Base-by-base conservation (phyloP, 306 rosid species). In the Trifolium fragiferum region DNA sequence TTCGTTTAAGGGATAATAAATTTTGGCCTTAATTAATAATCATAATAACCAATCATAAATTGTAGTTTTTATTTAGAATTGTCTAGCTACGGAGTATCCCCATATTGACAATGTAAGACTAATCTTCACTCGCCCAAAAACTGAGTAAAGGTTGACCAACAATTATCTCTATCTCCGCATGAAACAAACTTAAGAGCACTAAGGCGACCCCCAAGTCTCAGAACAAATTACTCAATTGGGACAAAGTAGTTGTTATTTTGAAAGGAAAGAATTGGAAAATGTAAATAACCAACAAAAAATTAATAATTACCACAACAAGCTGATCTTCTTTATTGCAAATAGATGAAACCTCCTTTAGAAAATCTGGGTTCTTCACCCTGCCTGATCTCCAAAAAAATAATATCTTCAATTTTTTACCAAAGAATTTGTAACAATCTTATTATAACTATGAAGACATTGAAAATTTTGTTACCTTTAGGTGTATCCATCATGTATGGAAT, bases 221-320 rank as follows among this genome's bases (percentile, higher is more conserved):
- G 9, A 9, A 35, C 8, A 35, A 0, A 1, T 35, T 35, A 33
- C 37, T 33, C 37, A 1, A 35, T 2, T 6, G 1, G 38, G 9
- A 2, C 38, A 35, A 35, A 7, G 38, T 35, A 35, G 38, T 7
- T 16, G 32, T 35, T 30, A 38, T 13, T 53, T 53, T 20, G 25
- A 61, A 61, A 11, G 8, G 7, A 4, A 10, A 65, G 7, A 37
- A 11, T 53, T 20, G 6, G 7, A 59, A 61, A 49, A 4, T 25
- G 32, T 23, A 21, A 44, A 49, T 2, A 27, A 38, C 70, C 4
- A 38, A 78, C 47, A 30, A 37, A 14, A 18, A 30, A 30, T 61
- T 87, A 85, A 97, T 96, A 94, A 91, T 71, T 88, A 94, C 98
- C 97, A 94, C 96, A 21, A 91, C 49, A 65, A 94, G 49, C 19